phyloP scores from a whole-genome alignment of 2,329 filamentous ascomycete genomes.

The Fusarium decemcellulare region DNA sequence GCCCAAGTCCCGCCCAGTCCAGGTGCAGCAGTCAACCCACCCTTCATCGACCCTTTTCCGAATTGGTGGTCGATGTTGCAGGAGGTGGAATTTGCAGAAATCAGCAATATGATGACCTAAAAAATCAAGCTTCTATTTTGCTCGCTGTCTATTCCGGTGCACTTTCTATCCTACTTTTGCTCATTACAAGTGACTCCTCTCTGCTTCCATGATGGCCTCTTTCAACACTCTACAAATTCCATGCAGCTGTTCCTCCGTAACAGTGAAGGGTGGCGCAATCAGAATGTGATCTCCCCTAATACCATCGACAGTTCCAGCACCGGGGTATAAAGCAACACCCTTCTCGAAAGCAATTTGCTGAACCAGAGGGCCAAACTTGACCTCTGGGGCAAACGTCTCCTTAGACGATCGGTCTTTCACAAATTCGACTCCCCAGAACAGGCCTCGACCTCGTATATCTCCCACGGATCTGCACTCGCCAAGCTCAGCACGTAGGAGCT shows the following conservation, averaged over 20 bases:
- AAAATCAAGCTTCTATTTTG: not conserved
- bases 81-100: conserved; percentile 41
- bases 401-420: conserved; percentile 54
- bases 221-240: conserved; percentile 25
- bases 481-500: conserved; percentile 5
- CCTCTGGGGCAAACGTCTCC: conserved; percentile 50
- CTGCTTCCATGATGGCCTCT: conserved; percentile 29
- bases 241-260: conserved; percentile 55
- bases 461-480: conserved; percentile 9
- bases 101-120: conserved; percentile 27
- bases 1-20: not conserved
- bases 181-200: conserved; percentile 5
- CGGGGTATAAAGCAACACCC: conserved; percentile 70
- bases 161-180: not conserved
- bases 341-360: conserved; percentile 49
- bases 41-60: conserved; percentile 36
- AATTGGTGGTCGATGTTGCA: conserved; percentile 47
- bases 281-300: conserved; percentile 78
- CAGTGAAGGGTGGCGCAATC: conserved; percentile 79
- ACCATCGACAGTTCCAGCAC: conserved; percentile 72
- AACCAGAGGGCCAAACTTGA: conserved; percentile 48
- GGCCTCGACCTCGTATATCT: conserved; percentile 34
- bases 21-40: not conserved
- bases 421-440: conserved; percentile 65
- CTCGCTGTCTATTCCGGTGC: not conserved